Evolutionary conservation across 805 yeast species (phyloP), one percentile per base, ranked within the genome.

Genomic region (Sugiyamaella floridensis): DNA sequence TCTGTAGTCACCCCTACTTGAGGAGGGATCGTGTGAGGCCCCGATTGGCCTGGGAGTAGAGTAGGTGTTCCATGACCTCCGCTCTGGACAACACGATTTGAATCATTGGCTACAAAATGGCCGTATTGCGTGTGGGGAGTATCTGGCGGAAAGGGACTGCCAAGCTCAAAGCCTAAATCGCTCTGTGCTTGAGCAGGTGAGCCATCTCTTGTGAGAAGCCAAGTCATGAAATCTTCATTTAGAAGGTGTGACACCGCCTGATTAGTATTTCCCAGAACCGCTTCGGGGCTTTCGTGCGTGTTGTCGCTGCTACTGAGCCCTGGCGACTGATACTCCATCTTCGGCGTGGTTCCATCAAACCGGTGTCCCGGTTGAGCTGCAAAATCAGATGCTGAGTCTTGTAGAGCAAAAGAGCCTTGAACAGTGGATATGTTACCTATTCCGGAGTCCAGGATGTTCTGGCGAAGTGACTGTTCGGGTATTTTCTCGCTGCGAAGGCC

Each of bases 181-280:
- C 26, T 20, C 37, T 43, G 46, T 22, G 46, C 46, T 10, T n/a
- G 37, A 16, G 20, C 32, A n/a, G 44, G 41, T 18, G 20, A 28
- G 8, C 28, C 52, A 15, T 46, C 43, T 11, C 48, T 43, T 41
- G 42, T 40, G 12, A 57, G 45, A 34, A 59, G 49, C 62, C 62
- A 59, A 40, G 53, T 52, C 52, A 59, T 53, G 29, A 59, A 55
- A 42, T 59, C 62, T 43, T 59, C 61, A 43, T 59, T 59, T 2
- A 53, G 47, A 16, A 58, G 48, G 20, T 59, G 59, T 12, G 60
- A 55, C 12, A 52, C 60, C 12, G 54, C 55, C 32, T 54, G 62
- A 43, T 51, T 59, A 0, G 60, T 50, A 45, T 55, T 58, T 11
- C 59, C 56, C 26, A 59, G 53, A 46, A 55, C 53, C 6, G 59